A percentile compares a stretch with the other conserved stretches of the same genome.
Conservation (phyloP, 768 basidiomycete genomes). For the Serpula lacrymans region DNA sequence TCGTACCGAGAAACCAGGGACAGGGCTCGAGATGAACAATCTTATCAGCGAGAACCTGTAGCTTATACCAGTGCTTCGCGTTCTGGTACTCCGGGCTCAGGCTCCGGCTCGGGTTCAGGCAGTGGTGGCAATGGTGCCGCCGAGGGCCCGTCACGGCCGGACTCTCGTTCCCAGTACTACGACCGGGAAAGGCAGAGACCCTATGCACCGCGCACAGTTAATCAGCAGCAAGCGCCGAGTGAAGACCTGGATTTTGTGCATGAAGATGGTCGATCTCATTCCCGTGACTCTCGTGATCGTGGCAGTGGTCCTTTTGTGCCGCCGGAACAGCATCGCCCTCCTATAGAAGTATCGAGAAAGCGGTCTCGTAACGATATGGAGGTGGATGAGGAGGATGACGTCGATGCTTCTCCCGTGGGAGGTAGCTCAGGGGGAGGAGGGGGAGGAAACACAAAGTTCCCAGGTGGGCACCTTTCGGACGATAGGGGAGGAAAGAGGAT, state of each 20-base stretch:
- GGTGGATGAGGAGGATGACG: constrained; percentile 52
- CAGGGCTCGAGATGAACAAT: constrained; percentile 25
- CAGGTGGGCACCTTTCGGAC: constrained; percentile 36
- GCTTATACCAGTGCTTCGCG: constrained; percentile 41
- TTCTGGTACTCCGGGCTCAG: constrained; percentile 57
- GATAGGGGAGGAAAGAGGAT: constrained; percentile 60
- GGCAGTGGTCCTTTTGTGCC: constrained; percentile 29
- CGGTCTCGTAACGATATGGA: constrained; percentile 64
- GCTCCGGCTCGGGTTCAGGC: constrained; percentile 41
- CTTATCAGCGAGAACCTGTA: constrained; percentile 28
- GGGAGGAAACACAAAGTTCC: constrained; percentile 29
- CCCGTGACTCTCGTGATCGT: constrained; percentile 37
- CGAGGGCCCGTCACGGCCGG: constrained; percentile 49
- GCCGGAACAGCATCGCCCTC: constrained; percentile 35
- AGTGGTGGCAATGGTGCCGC: constrained; percentile 31
- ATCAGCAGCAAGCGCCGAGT: constrained; percentile 32
- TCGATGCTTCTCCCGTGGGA: constrained; percentile 25
- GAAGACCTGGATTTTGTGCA: constrained; percentile 53
- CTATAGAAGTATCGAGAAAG: constrained; percentile 49
- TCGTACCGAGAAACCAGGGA: too few species aligned
- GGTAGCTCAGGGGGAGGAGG: constrained; percentile 25
- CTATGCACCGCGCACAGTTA: constrained; percentile 51
- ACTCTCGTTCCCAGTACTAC: constrained; percentile 48
- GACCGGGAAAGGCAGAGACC: constrained; percentile 47
- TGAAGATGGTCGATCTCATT: constrained; percentile 46